A percentile compares a stretch with the other conserved stretches of the same genome.
phyloP scores from a whole-genome alignment of 805 yeast genomes.

The Candida railenensis region DNA sequence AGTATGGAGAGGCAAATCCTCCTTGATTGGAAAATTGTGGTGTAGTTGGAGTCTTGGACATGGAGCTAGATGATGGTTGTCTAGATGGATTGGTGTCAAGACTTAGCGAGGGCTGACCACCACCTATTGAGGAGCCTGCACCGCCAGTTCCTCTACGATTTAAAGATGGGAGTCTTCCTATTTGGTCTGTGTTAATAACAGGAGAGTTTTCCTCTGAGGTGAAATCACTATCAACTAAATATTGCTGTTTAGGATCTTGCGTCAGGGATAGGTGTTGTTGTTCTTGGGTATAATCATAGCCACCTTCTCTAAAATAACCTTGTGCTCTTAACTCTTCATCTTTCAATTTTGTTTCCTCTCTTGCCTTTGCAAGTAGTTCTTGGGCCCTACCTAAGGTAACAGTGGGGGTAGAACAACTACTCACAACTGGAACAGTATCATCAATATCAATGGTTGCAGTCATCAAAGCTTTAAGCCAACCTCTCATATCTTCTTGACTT shows the following conservation, averaged over 20 bases:
- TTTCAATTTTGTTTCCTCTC: constrained; percentile 66
- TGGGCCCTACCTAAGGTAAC: constrained; percentile 85
- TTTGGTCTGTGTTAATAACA: constrained; percentile 13
- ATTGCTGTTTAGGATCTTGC: background rate
- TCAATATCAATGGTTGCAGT: constrained; percentile 96
- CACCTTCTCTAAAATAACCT: constrained; percentile 29
- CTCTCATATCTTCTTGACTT: constrained; percentile 84
- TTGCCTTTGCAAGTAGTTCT: constrained; percentile 76
- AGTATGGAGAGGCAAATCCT: constrained; percentile 69
- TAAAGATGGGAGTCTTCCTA: constrained; percentile 6
- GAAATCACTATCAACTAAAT: constrained; percentile 10
- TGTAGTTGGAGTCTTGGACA: constrained; percentile 32
- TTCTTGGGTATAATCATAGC: constrained; percentile 13
- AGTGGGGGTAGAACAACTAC: constrained; percentile 95
- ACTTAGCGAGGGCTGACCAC: constrained; percentile 25
- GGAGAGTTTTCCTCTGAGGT: constrained; percentile 34
- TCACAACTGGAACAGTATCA: constrained; percentile 85
- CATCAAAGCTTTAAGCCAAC: constrained; percentile 93
- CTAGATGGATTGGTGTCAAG: constrained; percentile 27
- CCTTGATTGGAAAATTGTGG: constrained; percentile 25
- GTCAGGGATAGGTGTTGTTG: background rate
- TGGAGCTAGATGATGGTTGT: constrained; percentile 8
- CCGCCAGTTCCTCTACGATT: background rate
- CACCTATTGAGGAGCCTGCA: constrained; percentile 2
- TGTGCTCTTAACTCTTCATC: constrained; percentile 49